phyloP scores from a whole-genome alignment of 73 alveolate species.

The Paraurostyla sp. region DNA sequence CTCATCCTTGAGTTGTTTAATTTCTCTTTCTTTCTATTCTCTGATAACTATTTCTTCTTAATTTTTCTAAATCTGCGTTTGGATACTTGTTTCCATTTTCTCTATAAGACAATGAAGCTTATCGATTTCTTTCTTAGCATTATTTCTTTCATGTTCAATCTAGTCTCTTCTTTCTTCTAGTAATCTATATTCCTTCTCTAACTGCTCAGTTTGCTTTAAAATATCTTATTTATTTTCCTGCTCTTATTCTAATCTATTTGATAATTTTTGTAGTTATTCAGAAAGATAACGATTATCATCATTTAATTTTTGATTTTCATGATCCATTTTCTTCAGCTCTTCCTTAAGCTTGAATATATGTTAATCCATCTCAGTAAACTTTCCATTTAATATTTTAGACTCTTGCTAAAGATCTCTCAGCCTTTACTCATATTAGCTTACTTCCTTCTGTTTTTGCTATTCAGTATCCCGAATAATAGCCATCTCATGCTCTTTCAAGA shows the following conservation, averaged over 20 bases:
- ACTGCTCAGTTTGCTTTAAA: neutral
- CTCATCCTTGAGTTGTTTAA: neutral
- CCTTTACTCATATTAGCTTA: neutral
- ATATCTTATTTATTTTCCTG: neutral
- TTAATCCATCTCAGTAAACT: neutral
- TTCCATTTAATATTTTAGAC: neutral
- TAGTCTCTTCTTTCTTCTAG: neutral
- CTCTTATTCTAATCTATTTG: neutral
- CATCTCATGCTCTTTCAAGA: slow-evolving; percentile 66
- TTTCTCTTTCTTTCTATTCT: slow-evolving; percentile 25
- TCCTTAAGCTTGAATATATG: neutral
- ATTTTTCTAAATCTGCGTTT: neutral
- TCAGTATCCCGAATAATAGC: slow-evolving; percentile 57
- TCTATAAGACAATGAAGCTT: slow-evolving; percentile 1
- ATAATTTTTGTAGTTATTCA: neutral
- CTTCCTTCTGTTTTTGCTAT: slow-evolving; percentile 27
- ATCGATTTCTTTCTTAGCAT: slow-evolving; percentile 13
- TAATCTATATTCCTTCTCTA: neutral
- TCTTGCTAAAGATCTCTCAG: neutral
- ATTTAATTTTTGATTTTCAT: neutral
- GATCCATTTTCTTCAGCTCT: neutral
- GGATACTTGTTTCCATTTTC: slow-evolving; percentile 12
- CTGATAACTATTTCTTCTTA: slow-evolving; percentile 4
- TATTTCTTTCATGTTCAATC: neutral
- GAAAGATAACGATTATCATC: neutral